Conservation (phyloP, 805 yeast genomes). For the Kluyveromyces lactis region DNA sequence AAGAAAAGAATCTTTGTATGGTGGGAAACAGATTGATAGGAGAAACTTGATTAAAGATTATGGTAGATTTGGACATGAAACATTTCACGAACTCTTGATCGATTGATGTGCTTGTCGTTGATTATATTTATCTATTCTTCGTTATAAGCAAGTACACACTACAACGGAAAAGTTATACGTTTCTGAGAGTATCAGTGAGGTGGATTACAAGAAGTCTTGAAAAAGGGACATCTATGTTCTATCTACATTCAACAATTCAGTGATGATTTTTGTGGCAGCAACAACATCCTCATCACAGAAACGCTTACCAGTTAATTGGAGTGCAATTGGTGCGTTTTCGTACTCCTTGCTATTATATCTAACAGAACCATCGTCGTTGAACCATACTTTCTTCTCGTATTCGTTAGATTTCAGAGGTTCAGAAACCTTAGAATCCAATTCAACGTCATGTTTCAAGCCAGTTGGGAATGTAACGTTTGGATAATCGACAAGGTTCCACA, state of each 20-base stretch:
- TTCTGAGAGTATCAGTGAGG: no score
- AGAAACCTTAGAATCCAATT: slow-evolving; percentile 30
- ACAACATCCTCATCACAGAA: slow-evolving; percentile 42
- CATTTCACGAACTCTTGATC: slow-evolving; percentile 9
- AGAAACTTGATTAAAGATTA: slow-evolving; percentile 5
- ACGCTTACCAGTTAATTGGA: slow-evolving; percentile 44
- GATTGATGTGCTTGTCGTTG: slow-evolving; percentile 2
- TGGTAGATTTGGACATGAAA: slow-evolving; percentile 8
- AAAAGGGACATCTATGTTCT: slow-evolving; percentile 8
- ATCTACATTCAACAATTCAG: slow-evolving; percentile 23
- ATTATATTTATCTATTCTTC: no score
- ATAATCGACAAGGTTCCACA: slow-evolving; percentile 64
- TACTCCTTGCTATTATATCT: slow-evolving; percentile 30
- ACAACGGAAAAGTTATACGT: no score
- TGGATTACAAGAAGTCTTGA: no score
- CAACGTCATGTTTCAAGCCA: slow-evolving; percentile 50
- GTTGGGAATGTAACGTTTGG: slow-evolving; percentile 62
- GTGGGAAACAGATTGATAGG: slow-evolving; percentile 1
- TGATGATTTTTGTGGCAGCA: slow-evolving; percentile 37
- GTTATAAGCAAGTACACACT: no score
- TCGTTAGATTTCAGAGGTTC: slow-evolving; percentile 11
- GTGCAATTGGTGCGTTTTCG: slow-evolving; percentile 40
- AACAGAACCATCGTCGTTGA: slow-evolving; percentile 11
- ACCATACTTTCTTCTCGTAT: slow-evolving; percentile 21
- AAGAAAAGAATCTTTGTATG: slow-evolving; percentile 5